Evolutionary conservation across 805 yeast genomes (phyloP), one percentile per base, ranked within the genome.

Genomic region (Kockiozyma suomiensis): DNA sequence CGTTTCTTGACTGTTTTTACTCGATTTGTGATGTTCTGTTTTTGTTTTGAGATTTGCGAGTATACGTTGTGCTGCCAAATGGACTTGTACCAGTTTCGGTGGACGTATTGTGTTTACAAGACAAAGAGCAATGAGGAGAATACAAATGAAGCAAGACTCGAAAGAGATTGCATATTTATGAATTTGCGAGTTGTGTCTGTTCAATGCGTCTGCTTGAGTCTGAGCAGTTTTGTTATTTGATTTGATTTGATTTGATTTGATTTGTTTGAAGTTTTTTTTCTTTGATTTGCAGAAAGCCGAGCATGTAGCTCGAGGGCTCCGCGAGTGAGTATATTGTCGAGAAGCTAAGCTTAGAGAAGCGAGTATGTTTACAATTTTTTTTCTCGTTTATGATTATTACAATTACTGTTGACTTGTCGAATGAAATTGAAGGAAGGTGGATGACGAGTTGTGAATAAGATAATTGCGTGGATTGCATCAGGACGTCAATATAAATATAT

Each of bases 301-400:
- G 50, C 4, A 15, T 30, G 28, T 8, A n/a, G 28, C 50, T 47
- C 53, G 53, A 49, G 53, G 53, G 53, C 53, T 25, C 43, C 53
- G 28, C 30, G 48, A 26, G 33, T 10, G 30, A 25, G 17, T 13
- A n/a, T n/a, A n/a, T n/a, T 32, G 41, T 37, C 17, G 42, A 15
- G 42, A 2, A 32, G 15, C 15, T 33, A 45, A 43, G 49, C 15
- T 10, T 30, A 45, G 49, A 12, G 33, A 10, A 7, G 37, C 19
- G 6, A 17, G 41, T 38, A 38, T n/a, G n/a, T n/a, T n/a, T n/a
- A n/a, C n/a, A n/a, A n/a, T n/a, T n/a, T n/a, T n/a, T n/a, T n/a
- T 45, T 45, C 15, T 33, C 25, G 15, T 5, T 26, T n/a, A n/a
- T n/a, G n/a, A n/a, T n/a, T n/a, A n/a, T n/a, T n/a, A n/a, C n/a